Evolutionary conservation across 164 flowering plant genomes (phyloP).

Genomic region (Sextonia rubra): DNA sequence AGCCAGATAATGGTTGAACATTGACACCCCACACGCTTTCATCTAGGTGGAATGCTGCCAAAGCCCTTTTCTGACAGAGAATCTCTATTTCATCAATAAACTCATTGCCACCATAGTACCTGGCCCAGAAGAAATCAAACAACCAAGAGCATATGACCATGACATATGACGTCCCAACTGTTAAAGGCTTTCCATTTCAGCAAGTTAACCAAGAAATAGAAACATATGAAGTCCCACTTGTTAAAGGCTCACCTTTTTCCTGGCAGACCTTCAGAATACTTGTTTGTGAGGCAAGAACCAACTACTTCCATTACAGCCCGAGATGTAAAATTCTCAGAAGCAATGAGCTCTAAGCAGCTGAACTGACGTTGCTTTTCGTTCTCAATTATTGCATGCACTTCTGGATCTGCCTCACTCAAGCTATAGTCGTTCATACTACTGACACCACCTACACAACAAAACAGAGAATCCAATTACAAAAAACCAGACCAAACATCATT

Average conservation of each 20-base stretch:
- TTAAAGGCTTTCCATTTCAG: too few species aligned
- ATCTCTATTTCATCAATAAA: not conserved
- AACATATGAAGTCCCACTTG: not conserved
- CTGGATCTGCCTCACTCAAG: constrained; percentile 70
- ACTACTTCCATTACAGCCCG: constrained; percentile 97
- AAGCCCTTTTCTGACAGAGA: constrained; percentile 16
- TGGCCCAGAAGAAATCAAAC: constrained; percentile 20
- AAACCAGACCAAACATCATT: too few species aligned
- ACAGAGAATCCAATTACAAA: constrained; percentile 6
- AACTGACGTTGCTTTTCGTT: constrained; percentile 83
- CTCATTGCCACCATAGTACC: constrained; percentile 98
- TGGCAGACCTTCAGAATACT: constrained; percentile 94
- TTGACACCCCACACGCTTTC: too few species aligned
- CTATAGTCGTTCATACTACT: constrained; percentile 47
- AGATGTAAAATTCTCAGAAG: constrained; percentile 93
- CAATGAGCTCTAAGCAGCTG: constrained; percentile 83
- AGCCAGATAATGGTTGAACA: constrained; percentile 30
- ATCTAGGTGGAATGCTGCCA: constrained; percentile 52
- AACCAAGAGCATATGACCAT: not conserved
- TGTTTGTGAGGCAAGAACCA: constrained; percentile 94
- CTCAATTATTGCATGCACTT: constrained; percentile 56
- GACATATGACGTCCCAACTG: too few species aligned
- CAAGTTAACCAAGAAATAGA: too few species aligned
- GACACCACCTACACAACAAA: constrained; percentile 32
- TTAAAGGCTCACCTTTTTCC: constrained; percentile 69